Evolutionary conservation across 1,284 basidiomycete genomes (phyloP).

Genomic region (Golubevia sp.): DNA sequence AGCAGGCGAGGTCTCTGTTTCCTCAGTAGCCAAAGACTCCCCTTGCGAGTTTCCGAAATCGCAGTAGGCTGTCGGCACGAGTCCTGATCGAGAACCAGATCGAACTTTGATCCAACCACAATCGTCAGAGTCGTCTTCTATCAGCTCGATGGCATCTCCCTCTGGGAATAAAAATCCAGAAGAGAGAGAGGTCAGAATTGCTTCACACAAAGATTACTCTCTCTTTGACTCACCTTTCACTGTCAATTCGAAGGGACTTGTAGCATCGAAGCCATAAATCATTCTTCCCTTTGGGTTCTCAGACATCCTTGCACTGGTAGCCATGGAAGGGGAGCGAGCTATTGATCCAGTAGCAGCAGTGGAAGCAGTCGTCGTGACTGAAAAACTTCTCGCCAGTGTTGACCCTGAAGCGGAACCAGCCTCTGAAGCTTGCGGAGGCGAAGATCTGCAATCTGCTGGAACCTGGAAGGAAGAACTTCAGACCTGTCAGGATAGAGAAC

Average conservation of each 20-base stretch:
- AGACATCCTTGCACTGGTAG: not conserved
- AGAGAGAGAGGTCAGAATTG: not conserved
- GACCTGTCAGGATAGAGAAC: not conserved
- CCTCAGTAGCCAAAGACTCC: not conserved
- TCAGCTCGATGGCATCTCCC: slow-evolving; percentile 26
- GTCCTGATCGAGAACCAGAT: slow-evolving; percentile 13
- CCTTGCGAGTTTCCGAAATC: slow-evolving; percentile 3
- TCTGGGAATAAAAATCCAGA: slow-evolving; percentile 8
- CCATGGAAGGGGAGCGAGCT: not conserved
- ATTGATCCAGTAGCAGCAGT: slow-evolving; percentile 2
- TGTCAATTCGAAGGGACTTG: slow-evolving; percentile 32
- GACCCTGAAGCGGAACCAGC: not conserved
- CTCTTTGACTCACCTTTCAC: slow-evolving; percentile 7
- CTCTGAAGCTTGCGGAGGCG: slow-evolving; percentile 6
- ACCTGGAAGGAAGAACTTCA: not conserved
- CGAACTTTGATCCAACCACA: slow-evolving; percentile 37
- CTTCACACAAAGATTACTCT: not conserved
- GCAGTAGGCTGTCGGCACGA: slow-evolving; percentile 36
- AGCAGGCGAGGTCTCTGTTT: not conserved
- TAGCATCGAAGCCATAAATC: slow-evolving; percentile 29
- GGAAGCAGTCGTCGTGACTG: not conserved
- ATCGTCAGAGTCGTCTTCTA: slow-evolving; percentile 33
- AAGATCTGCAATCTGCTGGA: slow-evolving; percentile 35
- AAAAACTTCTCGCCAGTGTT: not conserved
- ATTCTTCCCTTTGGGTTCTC: slow-evolving; percentile 12